Evolutionary conservation across 208 protist genomes (phyloP), one percentile per base, ranked within the genome.

Genomic region (Wallacemonas sp.): DNA sequence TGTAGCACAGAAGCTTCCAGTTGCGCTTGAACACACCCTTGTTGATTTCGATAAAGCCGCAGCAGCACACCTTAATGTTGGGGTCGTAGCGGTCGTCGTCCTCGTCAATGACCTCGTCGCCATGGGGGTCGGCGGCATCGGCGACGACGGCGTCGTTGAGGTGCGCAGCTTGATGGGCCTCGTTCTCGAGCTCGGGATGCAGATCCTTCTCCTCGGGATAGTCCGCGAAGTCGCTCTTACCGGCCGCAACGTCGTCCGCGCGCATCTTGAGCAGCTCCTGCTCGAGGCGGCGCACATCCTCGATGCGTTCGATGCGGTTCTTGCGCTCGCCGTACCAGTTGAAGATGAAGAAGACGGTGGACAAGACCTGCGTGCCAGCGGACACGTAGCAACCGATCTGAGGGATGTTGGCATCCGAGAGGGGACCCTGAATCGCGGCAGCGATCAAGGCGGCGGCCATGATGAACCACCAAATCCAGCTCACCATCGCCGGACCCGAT

Each of bases 281-380:
- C 30, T 73, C 68, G 16, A 78, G 38, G 23, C 73, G 66, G 55
- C 70, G 58, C 34, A 46, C 58, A 68, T 91, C 84, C 41, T 76
- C 61, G 29, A 68, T 21, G 26, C 76, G 85, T 38, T 91, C 85
- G 44, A 68, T 72, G 4, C 68, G 72, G 67, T 93, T 90, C 43
- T n/a, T 65, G 56, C 74, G 49, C 83, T 93, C 87, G 3, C 69
- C 87, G 67, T 84, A 84, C 78, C 71, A 79, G 76, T 93, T 93
- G 23, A 77, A 61, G 26, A 74, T 43, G 48, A 73, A 77, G 61
- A 77, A 68, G 3, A 64, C 1, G n/a, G 63, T 57, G 27, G 61
- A 47, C 24, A 72, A 26, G 0, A 81, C 23, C 62, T 76, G 70
- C 32, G 68, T 44, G 2, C 38, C 65, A 17, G 70, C 69, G 32